Evolutionary conservation across 495 filamentous ascomycete genomes (phyloP).

Genomic region (Annulohypoxylon stygium): DNA sequence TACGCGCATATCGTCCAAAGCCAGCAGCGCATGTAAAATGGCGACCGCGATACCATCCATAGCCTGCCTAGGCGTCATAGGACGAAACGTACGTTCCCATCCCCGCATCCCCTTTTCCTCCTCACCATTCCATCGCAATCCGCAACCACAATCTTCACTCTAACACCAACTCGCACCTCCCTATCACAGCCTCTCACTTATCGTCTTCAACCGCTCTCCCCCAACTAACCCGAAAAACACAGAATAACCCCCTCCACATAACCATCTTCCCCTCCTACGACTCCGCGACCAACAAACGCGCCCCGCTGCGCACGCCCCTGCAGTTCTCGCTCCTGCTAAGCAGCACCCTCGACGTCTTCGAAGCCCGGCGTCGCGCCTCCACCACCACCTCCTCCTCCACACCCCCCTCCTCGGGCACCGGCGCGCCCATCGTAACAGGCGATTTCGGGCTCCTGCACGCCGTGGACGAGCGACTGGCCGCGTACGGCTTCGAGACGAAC

Average conservation of each 20-base stretch:
- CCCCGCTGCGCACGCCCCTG: constrained; percentile 70
- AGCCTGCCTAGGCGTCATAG: constrained; percentile 92
- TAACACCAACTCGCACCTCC: neutral
- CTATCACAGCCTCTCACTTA: constrained; percentile 10
- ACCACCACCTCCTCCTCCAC: constrained; percentile 3
- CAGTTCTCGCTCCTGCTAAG: constrained; percentile 94
- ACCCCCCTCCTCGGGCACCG: neutral
- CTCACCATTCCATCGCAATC: constrained; percentile 1
- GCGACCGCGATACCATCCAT: constrained; percentile 74
- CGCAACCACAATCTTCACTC: neutral
- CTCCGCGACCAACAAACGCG: constrained; percentile 56
- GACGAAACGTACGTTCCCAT: constrained; percentile 79
- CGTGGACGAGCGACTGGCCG: constrained; percentile 89
- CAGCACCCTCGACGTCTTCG: constrained; percentile 93
- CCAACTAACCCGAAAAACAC: constrained; percentile 7
- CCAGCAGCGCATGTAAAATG: constrained; percentile 50
- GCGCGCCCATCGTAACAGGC: constrained; percentile 67
- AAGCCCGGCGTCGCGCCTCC: constrained; percentile 70
- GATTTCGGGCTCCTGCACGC: constrained; percentile 93
- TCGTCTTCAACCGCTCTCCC: no score
- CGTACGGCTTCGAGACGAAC: constrained; percentile 97
- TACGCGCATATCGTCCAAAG: constrained; percentile 8
- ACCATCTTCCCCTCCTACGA: constrained; percentile 83
- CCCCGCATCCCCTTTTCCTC: constrained; percentile 14
- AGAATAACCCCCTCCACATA: constrained; percentile 98